phyloP scores from a whole-genome alignment of 2,329 filamentous ascomycete genomes.

The Fusarium cicatricum region DNA sequence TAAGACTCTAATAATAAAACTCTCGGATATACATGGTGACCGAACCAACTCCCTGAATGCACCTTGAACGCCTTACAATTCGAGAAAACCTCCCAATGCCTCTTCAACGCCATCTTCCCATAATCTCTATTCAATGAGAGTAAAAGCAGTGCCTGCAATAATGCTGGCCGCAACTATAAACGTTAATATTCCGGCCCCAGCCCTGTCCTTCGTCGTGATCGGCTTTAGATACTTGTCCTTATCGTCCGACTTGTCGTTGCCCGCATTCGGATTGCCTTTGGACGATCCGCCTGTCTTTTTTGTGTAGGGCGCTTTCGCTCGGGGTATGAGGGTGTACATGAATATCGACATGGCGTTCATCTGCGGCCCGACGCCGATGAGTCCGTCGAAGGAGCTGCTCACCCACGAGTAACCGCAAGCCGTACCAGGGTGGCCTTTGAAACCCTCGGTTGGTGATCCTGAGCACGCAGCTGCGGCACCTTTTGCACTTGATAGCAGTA shows the following conservation, averaged over 20 bases:
- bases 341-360: conserved; percentile 73
- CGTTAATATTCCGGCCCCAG: conserved; percentile 65
- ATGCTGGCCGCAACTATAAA: conserved; percentile 58
- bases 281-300: conserved; percentile 67
- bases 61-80: conserved; percentile 9
- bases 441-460: conserved; percentile 54
- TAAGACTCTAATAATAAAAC: too few species aligned
- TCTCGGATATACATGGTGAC: too few species aligned
- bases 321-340: conserved; percentile 64
- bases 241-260: conserved; percentile 41
- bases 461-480: conserved; percentile 63
- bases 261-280: conserved; percentile 58
- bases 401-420: conserved; percentile 76
- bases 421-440: conserved; percentile 62
- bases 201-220: conserved; percentile 60
- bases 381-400: conserved; percentile 63
- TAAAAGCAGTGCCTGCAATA: conserved; percentile 56
- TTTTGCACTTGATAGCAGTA: conserved; percentile 60
- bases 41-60: neutral
- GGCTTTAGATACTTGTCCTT: conserved; percentile 40
- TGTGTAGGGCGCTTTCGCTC: conserved; percentile 57
- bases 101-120: conserved; percentile 2
- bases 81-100: neutral
- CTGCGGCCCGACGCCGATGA: conserved; percentile 71
- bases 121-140: neutral